These are phyloP conservation scores for Aegilops umbellulata DNA, from an alignment of 176 grass and related monocot species.

Conservation along the genomic window DNA sequence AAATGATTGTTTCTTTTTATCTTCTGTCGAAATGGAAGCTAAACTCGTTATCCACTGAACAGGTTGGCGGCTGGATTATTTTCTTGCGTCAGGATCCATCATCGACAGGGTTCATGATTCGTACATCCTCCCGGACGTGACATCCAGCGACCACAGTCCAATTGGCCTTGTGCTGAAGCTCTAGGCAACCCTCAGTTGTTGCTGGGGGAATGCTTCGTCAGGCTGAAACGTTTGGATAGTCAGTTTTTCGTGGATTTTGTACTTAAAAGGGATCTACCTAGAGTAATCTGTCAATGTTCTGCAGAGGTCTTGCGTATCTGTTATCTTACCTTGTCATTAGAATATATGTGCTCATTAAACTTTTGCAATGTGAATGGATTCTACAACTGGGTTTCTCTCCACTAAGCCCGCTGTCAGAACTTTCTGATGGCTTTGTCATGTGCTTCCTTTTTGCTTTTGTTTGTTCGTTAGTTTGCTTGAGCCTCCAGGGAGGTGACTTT, in stretches of 20 bases:
- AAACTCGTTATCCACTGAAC: constrained; percentile 16
- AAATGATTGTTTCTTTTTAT: background rate
- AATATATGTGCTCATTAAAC: background rate
- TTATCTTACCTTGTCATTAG: background rate
- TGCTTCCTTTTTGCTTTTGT: background rate
- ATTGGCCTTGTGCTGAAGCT: constrained; percentile 77
- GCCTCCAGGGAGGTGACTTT: background rate
- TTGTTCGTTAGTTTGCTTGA: background rate
- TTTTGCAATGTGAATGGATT: background rate
- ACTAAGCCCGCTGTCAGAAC: background rate
- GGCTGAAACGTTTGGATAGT: background rate
- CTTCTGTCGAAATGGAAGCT: background rate
- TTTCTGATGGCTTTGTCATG: background rate
- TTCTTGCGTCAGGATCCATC: constrained; percentile 67
- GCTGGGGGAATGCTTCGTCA: constrained; percentile 14
- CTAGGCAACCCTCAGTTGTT: constrained; percentile 27
- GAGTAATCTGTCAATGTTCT: background rate
- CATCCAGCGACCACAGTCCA: constrained; percentile 78
- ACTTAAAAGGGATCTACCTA: background rate
- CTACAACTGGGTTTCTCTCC: background rate
- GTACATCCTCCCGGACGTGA: constrained; percentile 70
- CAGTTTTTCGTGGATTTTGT: background rate
- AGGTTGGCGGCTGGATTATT: constrained; percentile 90
- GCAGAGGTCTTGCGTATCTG: background rate
- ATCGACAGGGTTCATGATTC: constrained; percentile 70